Percentiles rank a stretch among this genome's conserved stretches.
These are phyloP conservation scores for Pisolithus microcarpus DNA, from an alignment of 768 basidiomycete genomes.

Conservation along the genomic window DNA sequence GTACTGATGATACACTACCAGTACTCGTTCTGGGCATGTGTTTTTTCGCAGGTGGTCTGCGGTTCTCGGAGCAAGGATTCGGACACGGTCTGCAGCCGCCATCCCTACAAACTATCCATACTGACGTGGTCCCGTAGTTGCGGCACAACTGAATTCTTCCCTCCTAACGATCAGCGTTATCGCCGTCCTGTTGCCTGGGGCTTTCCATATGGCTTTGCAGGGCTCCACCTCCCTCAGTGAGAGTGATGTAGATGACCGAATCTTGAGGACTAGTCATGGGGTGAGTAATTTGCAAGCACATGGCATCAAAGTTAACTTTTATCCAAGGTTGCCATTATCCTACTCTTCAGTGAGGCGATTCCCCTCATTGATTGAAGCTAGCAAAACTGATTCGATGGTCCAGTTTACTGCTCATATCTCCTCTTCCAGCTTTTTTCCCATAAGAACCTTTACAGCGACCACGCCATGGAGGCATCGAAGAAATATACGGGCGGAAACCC, in stretches of 20 bases:
- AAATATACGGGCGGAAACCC: slow-evolving; percentile 39
- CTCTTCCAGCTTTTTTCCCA: slow-evolving; percentile 80
- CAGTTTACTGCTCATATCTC: slow-evolving; percentile 70
- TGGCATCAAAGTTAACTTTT: background rate
- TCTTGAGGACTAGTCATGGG: slow-evolving; percentile 71
- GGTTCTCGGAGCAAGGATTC: slow-evolving; percentile 74
- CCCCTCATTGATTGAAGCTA: background rate
- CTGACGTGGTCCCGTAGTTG: slow-evolving; percentile 35
- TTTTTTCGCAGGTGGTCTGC: slow-evolving; percentile 74
- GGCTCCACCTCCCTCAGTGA: slow-evolving; percentile 11
- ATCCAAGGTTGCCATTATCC: slow-evolving; percentile 60
- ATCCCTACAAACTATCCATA: too few relatives aligned
- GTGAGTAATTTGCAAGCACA: slow-evolving; percentile 34
- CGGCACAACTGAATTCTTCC: slow-evolving; percentile 68
- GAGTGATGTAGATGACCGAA: slow-evolving; percentile 33
- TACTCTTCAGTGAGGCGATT: slow-evolving; percentile 59
- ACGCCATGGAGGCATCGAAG: slow-evolving; percentile 31
- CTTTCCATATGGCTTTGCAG: slow-evolving; percentile 59
- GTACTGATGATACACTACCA: slow-evolving; percentile 19
- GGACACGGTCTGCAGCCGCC: slow-evolving; percentile 42
- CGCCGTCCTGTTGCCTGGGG: slow-evolving; percentile 70
- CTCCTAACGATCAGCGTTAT: slow-evolving; percentile 71
- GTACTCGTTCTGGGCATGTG: slow-evolving; percentile 83
- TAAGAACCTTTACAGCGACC: slow-evolving; percentile 55
- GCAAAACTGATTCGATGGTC: slow-evolving; percentile 4